Conservation (phyloP, 495 filamentous ascomycete genomes). For the Durotheca rogersii region DNA sequence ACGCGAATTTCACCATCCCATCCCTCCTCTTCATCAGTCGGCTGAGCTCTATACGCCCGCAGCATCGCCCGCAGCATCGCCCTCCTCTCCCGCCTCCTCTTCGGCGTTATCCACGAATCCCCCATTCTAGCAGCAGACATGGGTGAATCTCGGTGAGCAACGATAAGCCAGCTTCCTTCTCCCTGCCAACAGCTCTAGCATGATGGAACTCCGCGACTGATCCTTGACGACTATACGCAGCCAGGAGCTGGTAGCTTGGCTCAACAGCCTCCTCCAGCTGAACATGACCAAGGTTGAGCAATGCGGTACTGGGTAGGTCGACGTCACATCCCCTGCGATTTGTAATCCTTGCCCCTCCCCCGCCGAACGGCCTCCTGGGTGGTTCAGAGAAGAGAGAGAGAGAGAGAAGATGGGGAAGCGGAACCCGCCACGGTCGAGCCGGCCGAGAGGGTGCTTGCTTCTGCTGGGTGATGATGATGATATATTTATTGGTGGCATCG, state of each 20-base stretch:
- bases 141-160: conserved; percentile 32
- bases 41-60: too few relatives aligned
- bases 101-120: conserved; percentile 3
- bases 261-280: conserved; percentile 95
- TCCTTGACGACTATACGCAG: conserved; percentile 47
- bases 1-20: too few relatives aligned
- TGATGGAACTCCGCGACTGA: conserved; percentile 6
- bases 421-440: too few relatives aligned
- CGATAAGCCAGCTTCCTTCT: conserved; percentile 4
- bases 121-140: conserved; percentile 24
- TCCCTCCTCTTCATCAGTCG: too few relatives aligned
- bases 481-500: too few relatives aligned
- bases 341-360: conserved; percentile 39
- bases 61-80: too few relatives aligned
- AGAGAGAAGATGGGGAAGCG: too few relatives aligned
- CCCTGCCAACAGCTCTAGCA: background rate
- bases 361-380: too few relatives aligned
- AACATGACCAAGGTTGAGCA: conserved; percentile 99
- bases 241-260: conserved; percentile 94
- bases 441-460: too few relatives aligned
- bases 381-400: too few relatives aligned
- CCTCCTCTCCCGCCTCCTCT: too few relatives aligned
- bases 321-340: conserved; percentile 31
- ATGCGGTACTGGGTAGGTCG: conserved; percentile 92
- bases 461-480: too few relatives aligned